Base-by-base conservation (phyloP, 192 early-diverging fungal genomes). In the Umbelopsis sp. region DNA sequence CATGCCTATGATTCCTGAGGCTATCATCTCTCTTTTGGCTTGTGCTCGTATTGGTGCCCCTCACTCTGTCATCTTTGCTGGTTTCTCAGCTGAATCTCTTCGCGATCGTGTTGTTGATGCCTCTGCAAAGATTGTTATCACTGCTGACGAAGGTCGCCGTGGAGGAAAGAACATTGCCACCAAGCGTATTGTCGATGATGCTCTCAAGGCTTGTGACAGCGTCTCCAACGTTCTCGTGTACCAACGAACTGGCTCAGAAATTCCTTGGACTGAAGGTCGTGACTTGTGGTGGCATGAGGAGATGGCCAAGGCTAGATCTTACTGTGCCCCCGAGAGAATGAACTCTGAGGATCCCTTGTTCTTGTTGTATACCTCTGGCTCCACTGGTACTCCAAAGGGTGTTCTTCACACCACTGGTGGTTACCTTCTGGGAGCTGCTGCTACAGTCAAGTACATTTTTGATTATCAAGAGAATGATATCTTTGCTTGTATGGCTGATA, bases 221-320 rank as follows among this genome's bases (percentile, higher is more conserved):
- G 92, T 98, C 45, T 85, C 92, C 80, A 87, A 85, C 15, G 93
- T 97, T 27, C 84, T 98, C 70, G 95, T 98, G 52, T 94, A 89
- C 84, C 93, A 91, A 77, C 89, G 93, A 72, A 98, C 97, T 7
- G 94, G 94, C 65, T 90, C 87, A 71, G 80, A 85, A 33, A 92
- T 97, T n/a, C 83, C 93, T 7, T 92, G 96, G 82, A 80, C 71
- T 52, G 71, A 83, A 2, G 85, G 85, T 21, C 86, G 95, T 64
- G 97, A 98, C 71, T 86, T 93, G 49, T 98, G 95, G 95, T 97
- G 94, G 95, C 92, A 96, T 79, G 95, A 98, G 58, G 95, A 93
- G 69, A 80, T 88, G 35, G 81, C 80, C 69, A 91, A 90, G 53
- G 91, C 95, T 81, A 89, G 93, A 66, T 89, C 91, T 46, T 95